Evolutionary conservation across 169 alveolate species (phyloP).

Genomic region (Plasmodium gaboni): DNA sequence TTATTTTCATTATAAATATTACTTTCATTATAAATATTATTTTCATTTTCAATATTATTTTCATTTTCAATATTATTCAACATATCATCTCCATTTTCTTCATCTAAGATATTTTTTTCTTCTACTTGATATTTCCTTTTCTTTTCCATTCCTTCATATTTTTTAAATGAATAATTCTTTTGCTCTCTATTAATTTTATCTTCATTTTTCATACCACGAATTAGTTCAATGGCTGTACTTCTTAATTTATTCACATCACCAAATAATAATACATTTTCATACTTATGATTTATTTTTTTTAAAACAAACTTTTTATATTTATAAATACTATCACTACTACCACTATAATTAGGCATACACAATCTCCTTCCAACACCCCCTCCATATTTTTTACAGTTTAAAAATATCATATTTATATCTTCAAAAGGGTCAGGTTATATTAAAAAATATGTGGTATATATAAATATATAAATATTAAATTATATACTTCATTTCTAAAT

Average conservation of each 20-base stretch:
- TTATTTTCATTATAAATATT: not conserved
- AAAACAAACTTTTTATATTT: conserved; percentile 67
- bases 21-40: conserved; percentile 5
- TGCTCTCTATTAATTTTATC: conserved; percentile 21
- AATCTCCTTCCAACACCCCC: conserved; percentile 71
- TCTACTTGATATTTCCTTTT: conserved; percentile 7
- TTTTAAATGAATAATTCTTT: conserved; percentile 24
- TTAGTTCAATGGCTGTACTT: conserved; percentile 49
- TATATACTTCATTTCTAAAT: too few species aligned
- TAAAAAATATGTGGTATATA: not conserved
- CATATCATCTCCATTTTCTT: not conserved
- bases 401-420: conserved; percentile 15
- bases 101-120: not conserved
- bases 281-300: conserved; percentile 74
- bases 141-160: conserved; percentile 26
- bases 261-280: conserved; percentile 68
- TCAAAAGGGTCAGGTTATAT: not conserved
- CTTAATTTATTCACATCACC: conserved; percentile 67
- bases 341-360: conserved; percentile 73
- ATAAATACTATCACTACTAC: conserved; percentile 61
- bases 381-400: conserved; percentile 23
- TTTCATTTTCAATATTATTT: not conserved
- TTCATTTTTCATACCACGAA: conserved; percentile 6
- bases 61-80: conserved; percentile 9
- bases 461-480: too few species aligned